A percentile compares a stretch with the other conserved stretches of the same genome.
phyloP scores from a whole-genome alignment of 163 green algal genomes.

The Trebouxia gelatinosa region DNA sequence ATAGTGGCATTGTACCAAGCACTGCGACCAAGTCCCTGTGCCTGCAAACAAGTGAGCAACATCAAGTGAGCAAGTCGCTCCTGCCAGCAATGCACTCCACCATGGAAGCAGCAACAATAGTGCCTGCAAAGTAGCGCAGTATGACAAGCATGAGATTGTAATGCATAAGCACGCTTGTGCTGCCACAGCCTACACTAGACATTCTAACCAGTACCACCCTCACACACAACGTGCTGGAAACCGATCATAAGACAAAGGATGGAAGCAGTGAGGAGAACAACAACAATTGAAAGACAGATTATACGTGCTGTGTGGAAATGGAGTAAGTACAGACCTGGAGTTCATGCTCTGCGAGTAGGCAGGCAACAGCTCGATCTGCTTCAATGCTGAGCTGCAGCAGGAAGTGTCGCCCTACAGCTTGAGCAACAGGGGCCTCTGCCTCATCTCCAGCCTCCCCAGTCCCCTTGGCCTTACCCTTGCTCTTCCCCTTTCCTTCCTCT shows the following conservation, averaged over 20 bases:
- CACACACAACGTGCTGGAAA: background rate
- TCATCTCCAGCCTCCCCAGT: background rate
- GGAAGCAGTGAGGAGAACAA: background rate
- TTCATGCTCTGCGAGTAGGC: slow-evolving; percentile 12
- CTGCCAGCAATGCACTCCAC: background rate
- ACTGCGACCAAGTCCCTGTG: background rate
- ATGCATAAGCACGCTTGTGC: background rate
- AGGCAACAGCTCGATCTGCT: background rate
- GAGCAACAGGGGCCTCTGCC: background rate
- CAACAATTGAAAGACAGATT: background rate
- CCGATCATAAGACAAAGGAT: background rate
- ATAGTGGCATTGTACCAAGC: slow-evolving; percentile 11
- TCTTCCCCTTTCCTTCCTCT: background rate
- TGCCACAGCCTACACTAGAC: background rate
- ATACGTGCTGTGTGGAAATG: background rate
- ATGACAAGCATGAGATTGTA: background rate
- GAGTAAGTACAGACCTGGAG: slow-evolving; percentile 1
- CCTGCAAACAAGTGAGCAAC: background rate
- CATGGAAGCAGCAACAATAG: background rate
- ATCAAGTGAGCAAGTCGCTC: background rate
- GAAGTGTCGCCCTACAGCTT: slow-evolving; percentile 6
- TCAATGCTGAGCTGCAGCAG: slow-evolving; percentile 3
- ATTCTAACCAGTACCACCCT: background rate
- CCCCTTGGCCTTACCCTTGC: slow-evolving; percentile 9
- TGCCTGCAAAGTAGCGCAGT: background rate